Evolutionary conservation across 805 yeast species (phyloP).

Genomic region (Nakazawaea wickerhamii): DNA sequence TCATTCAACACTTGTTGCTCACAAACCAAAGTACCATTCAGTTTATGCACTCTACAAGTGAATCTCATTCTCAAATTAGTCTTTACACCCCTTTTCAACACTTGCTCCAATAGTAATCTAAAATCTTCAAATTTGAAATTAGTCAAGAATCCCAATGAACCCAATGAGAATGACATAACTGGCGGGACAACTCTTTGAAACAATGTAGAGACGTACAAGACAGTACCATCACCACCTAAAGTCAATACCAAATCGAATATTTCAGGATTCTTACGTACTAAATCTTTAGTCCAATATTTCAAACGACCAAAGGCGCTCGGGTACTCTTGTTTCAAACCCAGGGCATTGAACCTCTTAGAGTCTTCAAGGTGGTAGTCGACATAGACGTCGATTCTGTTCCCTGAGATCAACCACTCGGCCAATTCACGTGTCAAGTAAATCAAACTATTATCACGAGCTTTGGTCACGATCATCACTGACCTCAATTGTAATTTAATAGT

Average conservation of each 20-base stretch:
- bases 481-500: conserved; percentile 65
- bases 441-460: conserved; percentile 78
- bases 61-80: conserved; percentile 83
- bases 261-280: conserved; percentile 41
- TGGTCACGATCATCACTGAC: conserved; percentile 79
- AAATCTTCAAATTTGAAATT: conserved; percentile 77
- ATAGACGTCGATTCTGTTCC: conserved; percentile 40
- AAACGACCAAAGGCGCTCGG: conserved; percentile 40
- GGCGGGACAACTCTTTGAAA: conserved; percentile 90
- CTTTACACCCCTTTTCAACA: conserved; percentile 65
- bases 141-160: conserved; percentile 89
- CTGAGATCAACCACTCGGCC: conserved; percentile 64
- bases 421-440: conserved; percentile 73
- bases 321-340: conserved; percentile 41
- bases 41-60: conserved; percentile 65
- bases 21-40: conserved; percentile 47
- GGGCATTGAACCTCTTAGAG: conserved; percentile 59
- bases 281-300: conserved; percentile 64
- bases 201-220: conserved; percentile 77
- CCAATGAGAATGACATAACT: conserved; percentile 80
- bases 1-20: conserved; percentile 85
- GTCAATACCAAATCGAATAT: conserved; percentile 76
- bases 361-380: conserved; percentile 66
- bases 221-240: conserved; percentile 97
- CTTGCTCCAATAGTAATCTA: conserved; percentile 48